A percentile compares a stretch with the other conserved stretches of the same genome.
Conservation (phyloP, 2,329 filamentous ascomycete genomes). For the Alternaria sp. region DNA sequence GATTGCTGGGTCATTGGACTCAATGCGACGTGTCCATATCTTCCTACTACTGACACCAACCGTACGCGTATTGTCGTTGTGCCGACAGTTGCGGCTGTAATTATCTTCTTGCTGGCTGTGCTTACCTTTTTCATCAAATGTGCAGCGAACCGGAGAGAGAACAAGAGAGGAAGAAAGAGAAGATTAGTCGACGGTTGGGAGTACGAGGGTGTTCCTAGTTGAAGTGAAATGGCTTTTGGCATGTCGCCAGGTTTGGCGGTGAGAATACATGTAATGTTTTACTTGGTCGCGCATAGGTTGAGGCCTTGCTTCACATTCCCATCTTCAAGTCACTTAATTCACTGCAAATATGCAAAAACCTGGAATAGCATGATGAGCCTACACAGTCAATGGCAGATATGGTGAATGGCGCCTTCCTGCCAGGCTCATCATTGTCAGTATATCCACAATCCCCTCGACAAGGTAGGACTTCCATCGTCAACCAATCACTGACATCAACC, state of each 20-base stretch:
- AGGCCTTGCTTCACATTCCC: neutral
- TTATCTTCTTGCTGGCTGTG: conserved; percentile 66
- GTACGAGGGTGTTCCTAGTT: conserved; percentile 70
- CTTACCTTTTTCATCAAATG: conserved; percentile 70
- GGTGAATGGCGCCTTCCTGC: neutral
- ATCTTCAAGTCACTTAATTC: neutral
- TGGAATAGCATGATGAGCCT: neutral
- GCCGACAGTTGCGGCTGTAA: conserved; percentile 66
- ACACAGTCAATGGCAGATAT: neutral
- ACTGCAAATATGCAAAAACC: neutral
- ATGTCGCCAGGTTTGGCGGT: neutral
- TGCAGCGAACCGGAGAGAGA: conserved; percentile 64
- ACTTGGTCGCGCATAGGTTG: neutral
- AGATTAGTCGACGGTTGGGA: conserved; percentile 62
- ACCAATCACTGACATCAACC: neutral
- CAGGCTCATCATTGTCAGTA: neutral
- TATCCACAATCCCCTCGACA: neutral
- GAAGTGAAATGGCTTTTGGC: neutral
- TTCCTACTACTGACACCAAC: conserved; percentile 50
- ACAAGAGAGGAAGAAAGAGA: conserved; percentile 58
- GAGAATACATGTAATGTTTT: neutral
- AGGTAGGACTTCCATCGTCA: neutral
- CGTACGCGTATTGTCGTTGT: conserved; percentile 61
- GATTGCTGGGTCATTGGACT: conserved; percentile 66
- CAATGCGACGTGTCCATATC: conserved; percentile 66